Conservation (phyloP, 192 early-diverging fungal species). For the Kickxella alabastrina region DNA sequence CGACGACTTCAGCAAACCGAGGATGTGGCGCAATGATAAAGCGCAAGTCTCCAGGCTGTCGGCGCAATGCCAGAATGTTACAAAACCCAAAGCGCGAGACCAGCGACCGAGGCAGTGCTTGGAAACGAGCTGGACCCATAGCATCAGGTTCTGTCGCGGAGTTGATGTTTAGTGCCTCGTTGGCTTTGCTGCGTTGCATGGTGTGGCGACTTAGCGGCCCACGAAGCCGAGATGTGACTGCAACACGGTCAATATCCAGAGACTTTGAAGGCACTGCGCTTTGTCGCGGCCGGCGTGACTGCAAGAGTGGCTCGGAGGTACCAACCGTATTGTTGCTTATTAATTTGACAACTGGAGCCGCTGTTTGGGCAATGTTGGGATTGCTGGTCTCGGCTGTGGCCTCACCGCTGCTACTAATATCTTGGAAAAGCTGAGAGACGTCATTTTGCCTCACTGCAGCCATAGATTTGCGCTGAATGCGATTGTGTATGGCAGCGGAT, state of each 20-base stretch:
- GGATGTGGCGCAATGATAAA: constrained; percentile 42
- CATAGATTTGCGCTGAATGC: constrained; percentile 5
- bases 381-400: neutral
- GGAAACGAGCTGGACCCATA: constrained; percentile 34
- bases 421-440: constrained; percentile 1
- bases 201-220: constrained; percentile 26
- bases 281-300: neutral
- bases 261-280: constrained; percentile 29
- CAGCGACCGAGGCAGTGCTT: constrained; percentile 34
- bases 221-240: constrained; percentile 2
- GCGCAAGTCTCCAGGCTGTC: constrained; percentile 33
- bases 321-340: too few species aligned
- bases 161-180: constrained; percentile 22
- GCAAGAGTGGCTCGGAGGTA: neutral
- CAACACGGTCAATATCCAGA: constrained; percentile 18
- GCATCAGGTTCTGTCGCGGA: neutral
- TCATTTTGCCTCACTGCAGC: constrained; percentile 4
- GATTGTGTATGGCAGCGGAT: neutral
- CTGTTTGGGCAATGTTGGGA: neutral
- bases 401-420: neutral
- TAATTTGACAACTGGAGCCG: neutral
- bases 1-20: constrained; percentile 24
- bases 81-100: constrained; percentile 31
- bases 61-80: constrained; percentile 28
- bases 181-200: constrained; percentile 35